These are phyloP conservation scores for Neurospora discreta DNA, from an alignment of 495 filamentous ascomycete species.

Conservation along the genomic window DNA sequence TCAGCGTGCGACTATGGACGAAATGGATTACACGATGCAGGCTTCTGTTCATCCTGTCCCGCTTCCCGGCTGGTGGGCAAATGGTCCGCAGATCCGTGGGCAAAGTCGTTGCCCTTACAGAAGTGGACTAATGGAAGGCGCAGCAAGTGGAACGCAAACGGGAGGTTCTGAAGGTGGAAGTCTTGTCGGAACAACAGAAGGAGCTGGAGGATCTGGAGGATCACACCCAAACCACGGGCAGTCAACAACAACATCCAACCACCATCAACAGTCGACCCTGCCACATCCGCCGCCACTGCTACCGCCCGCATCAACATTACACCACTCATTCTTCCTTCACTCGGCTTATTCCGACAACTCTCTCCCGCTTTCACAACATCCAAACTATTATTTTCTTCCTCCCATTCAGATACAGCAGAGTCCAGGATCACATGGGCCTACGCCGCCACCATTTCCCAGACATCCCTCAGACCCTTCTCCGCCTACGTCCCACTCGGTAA, in stretches of 20 bases:
- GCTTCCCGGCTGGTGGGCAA: not conserved
- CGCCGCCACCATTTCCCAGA: not conserved
- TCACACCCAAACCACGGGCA: not conserved
- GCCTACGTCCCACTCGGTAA: not conserved
- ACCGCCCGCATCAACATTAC: not conserved
- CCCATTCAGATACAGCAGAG: not conserved
- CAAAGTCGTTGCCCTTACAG: not conserved
- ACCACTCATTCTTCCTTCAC: not conserved
- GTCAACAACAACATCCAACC: not conserved
- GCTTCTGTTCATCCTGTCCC: not conserved
- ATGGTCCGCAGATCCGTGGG: not conserved
- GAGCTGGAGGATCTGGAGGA: not conserved
- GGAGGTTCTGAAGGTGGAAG: not conserved
- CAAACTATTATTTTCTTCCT: not conserved
- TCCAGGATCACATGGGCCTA: not conserved
- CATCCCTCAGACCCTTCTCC: not conserved
- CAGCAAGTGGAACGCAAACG: not conserved
- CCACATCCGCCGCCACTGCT: not conserved
- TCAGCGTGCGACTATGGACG: constrained; percentile 1
- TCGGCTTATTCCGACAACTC: not conserved
- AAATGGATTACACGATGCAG: constrained; percentile 6
- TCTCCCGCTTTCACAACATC: not conserved
- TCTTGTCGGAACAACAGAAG: not conserved
- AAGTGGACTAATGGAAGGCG: not conserved
- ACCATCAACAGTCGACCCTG: not conserved